Base-by-base conservation (phyloP, 2,329 filamentous ascomycete species). In the Cytospora schulzeri region DNA sequence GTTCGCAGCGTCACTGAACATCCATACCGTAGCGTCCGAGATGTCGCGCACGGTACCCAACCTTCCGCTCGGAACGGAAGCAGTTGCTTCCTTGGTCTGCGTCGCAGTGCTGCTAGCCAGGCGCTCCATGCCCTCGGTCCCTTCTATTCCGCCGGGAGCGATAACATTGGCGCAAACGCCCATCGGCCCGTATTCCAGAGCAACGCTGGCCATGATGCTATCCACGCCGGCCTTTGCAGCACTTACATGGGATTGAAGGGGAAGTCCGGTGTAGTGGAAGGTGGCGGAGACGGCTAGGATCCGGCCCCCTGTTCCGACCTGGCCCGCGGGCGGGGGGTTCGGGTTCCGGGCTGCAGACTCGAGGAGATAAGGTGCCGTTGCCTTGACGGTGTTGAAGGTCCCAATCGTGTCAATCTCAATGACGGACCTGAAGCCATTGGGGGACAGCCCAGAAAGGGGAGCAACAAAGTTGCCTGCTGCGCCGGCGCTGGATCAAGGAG, bases 331-430 rank as follows among this genome's bases (percentile, higher is more conserved):
- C 29, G 79, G 77, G 0, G 81, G 79, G 65, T 85, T 85, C 2
- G 85, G 83, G 69, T 90, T 86, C 22, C 85, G 85, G 38, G 79
- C 77, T 1, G 91, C 88, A n/a, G 92, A 96, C 70, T 87, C 83
- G 15, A 92, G 78, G 3, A 99, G 85, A 72, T 96, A 85, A 0
- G 92, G 92, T 38, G 97, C 80, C 1, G 92, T 95, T 4, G 94
- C 93, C 79, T 98, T 98, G 73, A 97, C 83, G 3, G 93, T 97
- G 80, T 98, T 96, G 80, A 91, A 99, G 19, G 91, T 96, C 35
- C 95, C 95, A 41, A 98, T 77, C 3, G 97, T 90, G 75, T 98
- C 95, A 73, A 99, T 99, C 67, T 98, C 95, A 72, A 98, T 94
- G 69, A 99, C 95, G 0, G 91, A 84, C 77, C 93, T 96, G 87